These are phyloP conservation scores for Teunomyces kruisii DNA, from an alignment of 805 yeast genomes.

Conservation along the genomic window DNA sequence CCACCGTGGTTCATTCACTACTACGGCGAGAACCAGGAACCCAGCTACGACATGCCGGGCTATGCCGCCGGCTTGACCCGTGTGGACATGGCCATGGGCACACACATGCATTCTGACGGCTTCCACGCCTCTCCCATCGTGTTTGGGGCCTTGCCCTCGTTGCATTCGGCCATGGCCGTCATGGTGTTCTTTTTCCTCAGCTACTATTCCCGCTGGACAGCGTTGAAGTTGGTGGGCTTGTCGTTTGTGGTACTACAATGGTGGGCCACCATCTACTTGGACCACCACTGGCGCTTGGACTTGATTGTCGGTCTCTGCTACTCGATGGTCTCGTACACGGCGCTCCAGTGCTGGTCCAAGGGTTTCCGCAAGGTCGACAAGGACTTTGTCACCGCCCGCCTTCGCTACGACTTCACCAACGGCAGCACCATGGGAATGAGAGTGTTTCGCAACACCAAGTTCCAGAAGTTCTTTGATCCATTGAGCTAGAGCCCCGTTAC, in stretches of 20 bases:
- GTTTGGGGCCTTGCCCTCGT: slow-evolving; percentile 64
- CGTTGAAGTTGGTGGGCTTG: slow-evolving; percentile 36
- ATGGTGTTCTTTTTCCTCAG: slow-evolving; percentile 44
- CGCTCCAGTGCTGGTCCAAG: slow-evolving; percentile 32
- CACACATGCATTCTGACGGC: slow-evolving; percentile 58
- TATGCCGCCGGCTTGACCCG: slow-evolving; percentile 71
- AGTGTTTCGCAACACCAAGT: slow-evolving; percentile 48
- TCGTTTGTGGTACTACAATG: slow-evolving; percentile 56
- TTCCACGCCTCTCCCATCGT: slow-evolving; percentile 69
- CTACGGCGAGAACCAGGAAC: slow-evolving; percentile 56
- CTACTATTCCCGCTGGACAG: slow-evolving; percentile 37
- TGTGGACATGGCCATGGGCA: slow-evolving; percentile 62
- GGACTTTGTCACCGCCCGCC: slow-evolving; percentile 38
- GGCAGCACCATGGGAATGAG: slow-evolving; percentile 65
- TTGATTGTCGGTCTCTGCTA: slow-evolving; percentile 55
- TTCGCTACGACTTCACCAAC: slow-evolving; percentile 35
- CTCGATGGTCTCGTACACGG: slow-evolving; percentile 43
- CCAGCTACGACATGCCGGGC: slow-evolving; percentile 62
- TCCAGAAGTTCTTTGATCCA: slow-evolving; percentile 57
- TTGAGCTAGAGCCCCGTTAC: no score
- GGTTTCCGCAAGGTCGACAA: slow-evolving; percentile 33
- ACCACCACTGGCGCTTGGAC: slow-evolving; percentile 71
- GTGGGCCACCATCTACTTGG: slow-evolving; percentile 76
- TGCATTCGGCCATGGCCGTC: slow-evolving; percentile 68
- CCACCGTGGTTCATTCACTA: slow-evolving; percentile 73